Percentiles rank a stretch among this genome's conserved stretches.
These are phyloP conservation scores for Bjerkandera adusta DNA, from an alignment of 1,284 basidiomycete genomes.

Conservation along the genomic window DNA sequence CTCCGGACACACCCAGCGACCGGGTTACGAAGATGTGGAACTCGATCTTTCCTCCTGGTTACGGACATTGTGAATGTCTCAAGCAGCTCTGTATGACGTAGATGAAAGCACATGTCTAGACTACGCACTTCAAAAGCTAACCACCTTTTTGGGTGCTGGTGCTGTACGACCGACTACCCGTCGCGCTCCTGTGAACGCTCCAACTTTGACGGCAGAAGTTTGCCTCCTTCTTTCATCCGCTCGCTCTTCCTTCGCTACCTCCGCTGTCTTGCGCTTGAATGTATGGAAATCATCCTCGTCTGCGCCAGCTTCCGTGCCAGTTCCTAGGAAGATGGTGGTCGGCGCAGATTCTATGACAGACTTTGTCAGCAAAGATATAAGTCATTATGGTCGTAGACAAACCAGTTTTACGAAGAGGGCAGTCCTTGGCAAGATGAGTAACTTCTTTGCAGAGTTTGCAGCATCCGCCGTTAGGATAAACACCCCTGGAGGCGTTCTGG, in stretches of 20 bases:
- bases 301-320: slow-evolving; percentile 62
- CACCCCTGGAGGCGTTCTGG: slow-evolving; percentile 74
- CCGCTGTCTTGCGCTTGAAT: slow-evolving; percentile 60
- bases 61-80: too few species aligned
- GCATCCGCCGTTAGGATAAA: slow-evolving; percentile 89
- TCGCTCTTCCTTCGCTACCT: slow-evolving; percentile 61
- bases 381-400: slow-evolving; percentile 14
- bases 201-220: slow-evolving; percentile 41
- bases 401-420: slow-evolving; percentile 65
- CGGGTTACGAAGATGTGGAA: too few species aligned
- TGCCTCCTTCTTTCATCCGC: slow-evolving; percentile 42
- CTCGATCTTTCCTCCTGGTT: too few species aligned
- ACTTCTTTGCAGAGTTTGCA: slow-evolving; percentile 89
- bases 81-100: too few species aligned
- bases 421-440: slow-evolving; percentile 85
- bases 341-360: slow-evolving; percentile 28
- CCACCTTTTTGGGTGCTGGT: slow-evolving; percentile 49
- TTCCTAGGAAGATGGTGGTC: slow-evolving; percentile 44
- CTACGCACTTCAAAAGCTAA: slow-evolving; percentile 61
- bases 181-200: slow-evolving; percentile 41
- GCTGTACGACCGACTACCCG: slow-evolving; percentile 40
- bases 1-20: too few species aligned
- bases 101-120: too few species aligned
- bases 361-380: slow-evolving; percentile 8
- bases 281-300: slow-evolving; percentile 94